Conservation (phyloP, 1,284 basidiomycete genomes). For the Ustilago esculenta region DNA sequence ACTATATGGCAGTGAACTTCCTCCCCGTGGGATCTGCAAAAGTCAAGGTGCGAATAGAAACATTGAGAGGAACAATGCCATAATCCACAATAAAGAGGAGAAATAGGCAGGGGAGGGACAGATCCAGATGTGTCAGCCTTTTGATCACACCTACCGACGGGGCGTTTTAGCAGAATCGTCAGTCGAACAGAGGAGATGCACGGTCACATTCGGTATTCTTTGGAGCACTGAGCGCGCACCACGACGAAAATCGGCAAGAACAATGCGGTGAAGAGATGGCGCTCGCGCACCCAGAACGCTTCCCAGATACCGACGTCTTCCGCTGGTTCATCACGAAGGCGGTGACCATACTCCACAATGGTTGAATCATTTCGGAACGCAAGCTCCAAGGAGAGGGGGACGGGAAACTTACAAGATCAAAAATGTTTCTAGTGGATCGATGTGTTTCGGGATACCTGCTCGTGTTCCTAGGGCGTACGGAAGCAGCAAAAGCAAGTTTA, state of each 20-base stretch:
- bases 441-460: conserved; percentile 11
- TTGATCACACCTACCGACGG: background rate
- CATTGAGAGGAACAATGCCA: background rate
- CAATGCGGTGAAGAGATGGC: conserved; percentile 6
- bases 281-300: background rate
- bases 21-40: conserved; percentile 4
- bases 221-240: background rate
- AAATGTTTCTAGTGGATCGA: conserved; percentile 1
- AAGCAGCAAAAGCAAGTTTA: too few species aligned
- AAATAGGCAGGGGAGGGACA: background rate
- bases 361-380: background rate
- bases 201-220: too few species aligned
- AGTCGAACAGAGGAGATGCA: too few species aligned
- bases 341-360: conserved; percentile 6
- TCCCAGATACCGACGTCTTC: background rate
- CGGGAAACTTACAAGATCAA: conserved; percentile 23
- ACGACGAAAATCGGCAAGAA: background rate
- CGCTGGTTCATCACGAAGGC: conserved; percentile 13
- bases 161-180: too few species aligned
- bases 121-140: background rate
- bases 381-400: background rate
- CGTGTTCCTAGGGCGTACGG: too few species aligned
- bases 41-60: background rate
- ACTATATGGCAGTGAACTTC: background rate
- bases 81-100: background rate